Conservation (phyloP, 2,329 filamentous ascomycete genomes). For the Cladosporium sp. region DNA sequence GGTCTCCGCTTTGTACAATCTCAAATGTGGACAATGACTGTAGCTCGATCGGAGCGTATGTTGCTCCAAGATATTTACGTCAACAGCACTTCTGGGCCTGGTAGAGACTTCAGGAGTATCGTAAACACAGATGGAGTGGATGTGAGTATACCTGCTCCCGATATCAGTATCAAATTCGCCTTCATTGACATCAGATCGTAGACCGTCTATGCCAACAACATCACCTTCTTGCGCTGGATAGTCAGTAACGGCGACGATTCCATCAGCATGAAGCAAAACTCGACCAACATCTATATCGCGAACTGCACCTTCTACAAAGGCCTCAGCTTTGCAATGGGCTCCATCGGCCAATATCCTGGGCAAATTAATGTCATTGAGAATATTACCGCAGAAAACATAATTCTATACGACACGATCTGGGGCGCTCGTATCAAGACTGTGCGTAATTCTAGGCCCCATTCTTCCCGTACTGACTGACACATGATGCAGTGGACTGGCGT, state of each 20-base stretch:
- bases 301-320: conserved; percentile 49
- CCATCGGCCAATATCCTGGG: conserved; percentile 51
- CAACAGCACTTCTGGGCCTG: conserved; percentile 44
- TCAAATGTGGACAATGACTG: conserved; percentile 57
- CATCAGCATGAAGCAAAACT: conserved; percentile 54
- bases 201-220: conserved; percentile 39
- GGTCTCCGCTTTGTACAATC: conserved; percentile 52
- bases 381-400: conserved; percentile 29
- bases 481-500: conserved; percentile 3
- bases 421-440: conserved; percentile 8
- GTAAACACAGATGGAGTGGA: conserved; percentile 49
- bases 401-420: conserved; percentile 9
- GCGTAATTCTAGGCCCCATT: not conserved
- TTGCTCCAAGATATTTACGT: conserved; percentile 50
- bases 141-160: conserved; percentile 38
- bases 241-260: conserved; percentile 53
- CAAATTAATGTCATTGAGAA: conserved; percentile 49
- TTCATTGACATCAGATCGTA: conserved; percentile 20
- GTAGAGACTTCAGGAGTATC: conserved; percentile 21
- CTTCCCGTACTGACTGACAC: not conserved
- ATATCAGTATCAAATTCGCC: not conserved
- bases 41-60: conserved; percentile 46
- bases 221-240: conserved; percentile 49
- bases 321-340: conserved; percentile 54
- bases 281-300: conserved; percentile 51